Base-by-base conservation (phyloP, 169 alveolate genomes). In the Ichthyophthirius multifiliis region DNA sequence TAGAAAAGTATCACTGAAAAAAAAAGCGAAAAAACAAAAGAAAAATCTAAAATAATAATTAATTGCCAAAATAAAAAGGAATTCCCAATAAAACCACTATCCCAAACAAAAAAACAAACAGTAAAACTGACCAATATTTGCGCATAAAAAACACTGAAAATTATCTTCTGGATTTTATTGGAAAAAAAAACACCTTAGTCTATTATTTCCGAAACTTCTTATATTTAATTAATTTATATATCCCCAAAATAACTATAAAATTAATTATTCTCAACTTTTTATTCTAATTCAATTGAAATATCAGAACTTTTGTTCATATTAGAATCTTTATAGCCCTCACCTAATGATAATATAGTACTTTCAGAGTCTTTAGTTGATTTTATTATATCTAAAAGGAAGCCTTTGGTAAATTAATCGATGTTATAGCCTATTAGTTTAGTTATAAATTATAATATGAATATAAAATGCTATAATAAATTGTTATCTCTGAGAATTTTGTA, bases 271-370 rank as follows among this genome's bases (percentile, higher is more conserved):
- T 55, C 71, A 1, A 55, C 43, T 27, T 16, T 5, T 55, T 55
- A 27, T 2, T 55, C 71, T 20, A 55, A 27, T 55, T 55, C 71
- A 20, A 55, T 55, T 18, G 96, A 94, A 34, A 93, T 85, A 81
- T 92, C 88, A 30, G 96, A 96, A 43, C 83, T 90, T 84, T 91
- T 65, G 65, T 93, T 75, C 98, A 95, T 95, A 15, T 86, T 78
- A 7, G 93, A 93, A 83, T 95, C 97, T 74, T 93, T 92, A 35
- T 90, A 89, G 12, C 97, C 98, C 81, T 91, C 97, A 15, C 98
- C 98, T 13, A 95, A 87, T 0, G 96, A 96, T 32, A 91, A 67
- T 5, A 94, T 76, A 0, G 71, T 46, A n/a, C 86, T 83, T 16
- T 83, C 65, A 39, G 76, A 75, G 30, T 71, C 67, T 39, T 27